phyloP scores from a whole-genome alignment of 441 rosid species.

The Gossypium lobatum region DNA sequence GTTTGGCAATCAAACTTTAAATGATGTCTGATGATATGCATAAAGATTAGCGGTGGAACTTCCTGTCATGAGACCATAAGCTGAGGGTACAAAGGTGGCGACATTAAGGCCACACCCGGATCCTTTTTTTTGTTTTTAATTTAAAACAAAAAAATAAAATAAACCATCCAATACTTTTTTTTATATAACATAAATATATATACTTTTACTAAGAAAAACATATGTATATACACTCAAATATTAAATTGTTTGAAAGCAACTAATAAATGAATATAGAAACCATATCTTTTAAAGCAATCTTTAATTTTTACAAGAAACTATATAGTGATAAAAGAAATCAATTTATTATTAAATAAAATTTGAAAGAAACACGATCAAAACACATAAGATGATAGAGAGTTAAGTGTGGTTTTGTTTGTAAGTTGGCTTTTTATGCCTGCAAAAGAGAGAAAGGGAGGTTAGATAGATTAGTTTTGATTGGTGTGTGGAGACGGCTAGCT shows the following conservation, averaged over 20 bases:
- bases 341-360: too few species aligned
- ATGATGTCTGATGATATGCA: background rate
- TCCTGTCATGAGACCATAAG: constrained; percentile 1
- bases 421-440: constrained; percentile 27
- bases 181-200: too few species aligned
- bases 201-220: background rate
- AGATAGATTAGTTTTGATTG: constrained; percentile 19
- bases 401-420: constrained; percentile 18
- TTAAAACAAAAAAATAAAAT: too few species aligned
- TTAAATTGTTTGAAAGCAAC: background rate
- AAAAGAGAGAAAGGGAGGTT: constrained; percentile 10
- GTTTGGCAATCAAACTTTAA: background rate
- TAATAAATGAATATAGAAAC: background rate
- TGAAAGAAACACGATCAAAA: too few species aligned
- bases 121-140: background rate
- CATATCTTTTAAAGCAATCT: too few species aligned
- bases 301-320: too few species aligned
- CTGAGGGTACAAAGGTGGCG: constrained; percentile 4
- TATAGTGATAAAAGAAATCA: too few species aligned
- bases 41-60: constrained; percentile 8
- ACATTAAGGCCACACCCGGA: background rate
- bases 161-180: too few species aligned
- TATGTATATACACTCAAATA: background rate
- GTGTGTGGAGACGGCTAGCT: background rate
- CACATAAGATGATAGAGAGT: too few species aligned